Evolutionary conservation across 2,329 filamentous ascomycete species (phyloP), one percentile per base, ranked within the genome.

Genomic region (Biscogniauxia sp.): DNA sequence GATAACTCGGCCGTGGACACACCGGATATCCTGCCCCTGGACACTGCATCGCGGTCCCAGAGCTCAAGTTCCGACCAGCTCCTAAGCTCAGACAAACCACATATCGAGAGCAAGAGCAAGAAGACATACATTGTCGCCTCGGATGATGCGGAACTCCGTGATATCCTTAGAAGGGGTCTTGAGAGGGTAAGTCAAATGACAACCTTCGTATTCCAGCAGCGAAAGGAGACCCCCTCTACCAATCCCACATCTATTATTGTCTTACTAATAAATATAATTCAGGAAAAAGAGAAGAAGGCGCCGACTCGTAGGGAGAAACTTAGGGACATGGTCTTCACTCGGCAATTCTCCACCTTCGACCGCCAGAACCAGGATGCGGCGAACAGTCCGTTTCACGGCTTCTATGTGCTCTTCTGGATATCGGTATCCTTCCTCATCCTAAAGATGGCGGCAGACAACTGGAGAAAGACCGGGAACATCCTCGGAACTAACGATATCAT

Each of bases 361-460:
- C 82, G 88, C 11, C 86, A 90, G 65, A 93, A 92, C 69, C 80
- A 82, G 5, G 77, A 78, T 1, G 84, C 85, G 1, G 82, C 84
- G 3, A 86, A 88, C 54, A 91, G 87, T 51, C 87, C 88, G 0
- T 93, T 93, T 68, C 86, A 90, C 71, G 91, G 91, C 28, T 93
- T 93, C 77, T 93, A 91, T 69, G 90, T 88, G 0, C 78, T 94
- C 0, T 92, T 92, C 73, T 93, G 91, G 90, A 82, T 92, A 53
- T 82, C 82, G 8, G 86, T 92, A 63, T 82, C 83, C 6, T 72
- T 93, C 51, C 82, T 89, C 66, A 83, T 92, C 60, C 69, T 89
- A 37, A 87, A 87, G 70, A 86, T 91, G 54, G 88, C 83, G 0
- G 84, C 85, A 32, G 80, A 85, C 50, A 93, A 93, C 69, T 92